Percentiles rank a stretch among this genome's conserved stretches.
These are phyloP conservation scores for Akebia trifoliata DNA, from an alignment of 164 flowering plant genomes.

Conservation along the genomic window DNA sequence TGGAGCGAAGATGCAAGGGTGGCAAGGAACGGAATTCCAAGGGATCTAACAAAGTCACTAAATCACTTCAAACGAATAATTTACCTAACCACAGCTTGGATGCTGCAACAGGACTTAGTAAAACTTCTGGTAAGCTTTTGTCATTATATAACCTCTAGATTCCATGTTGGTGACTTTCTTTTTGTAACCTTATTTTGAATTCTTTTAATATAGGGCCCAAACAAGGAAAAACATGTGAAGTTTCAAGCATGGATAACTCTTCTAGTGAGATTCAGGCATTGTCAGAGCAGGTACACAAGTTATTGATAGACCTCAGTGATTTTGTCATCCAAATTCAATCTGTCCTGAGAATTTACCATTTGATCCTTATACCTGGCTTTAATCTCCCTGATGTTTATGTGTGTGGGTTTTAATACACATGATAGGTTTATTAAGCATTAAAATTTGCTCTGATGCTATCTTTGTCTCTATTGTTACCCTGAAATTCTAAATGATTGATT, in stretches of 20 bases:
- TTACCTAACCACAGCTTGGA: slow-evolving; percentile 27
- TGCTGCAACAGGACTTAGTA: slow-evolving; percentile 23
- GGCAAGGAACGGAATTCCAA: slow-evolving; percentile 49
- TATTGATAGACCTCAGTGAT: too few relatives aligned
- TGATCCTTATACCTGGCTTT: too few relatives aligned
- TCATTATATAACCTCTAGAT: background rate
- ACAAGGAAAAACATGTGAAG: slow-evolving; percentile 35
- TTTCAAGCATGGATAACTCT: too few relatives aligned
- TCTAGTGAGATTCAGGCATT: slow-evolving; percentile 46
- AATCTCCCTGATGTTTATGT: too few relatives aligned
- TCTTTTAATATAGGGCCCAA: slow-evolving; percentile 30
- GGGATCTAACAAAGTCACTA: slow-evolving; percentile 43
- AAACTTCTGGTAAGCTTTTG: slow-evolving; percentile 42
- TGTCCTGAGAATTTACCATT: too few relatives aligned
- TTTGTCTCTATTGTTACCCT: too few relatives aligned
- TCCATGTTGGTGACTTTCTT: too few relatives aligned
- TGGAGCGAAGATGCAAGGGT: slow-evolving; percentile 76
- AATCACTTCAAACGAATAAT: slow-evolving; percentile 61
- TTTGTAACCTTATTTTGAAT: slow-evolving; percentile 1
- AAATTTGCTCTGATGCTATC: too few relatives aligned
- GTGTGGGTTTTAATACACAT: too few relatives aligned
- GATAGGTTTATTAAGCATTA: too few relatives aligned
- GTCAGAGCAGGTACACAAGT: slow-evolving; percentile 67
- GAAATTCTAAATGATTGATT: too few relatives aligned
- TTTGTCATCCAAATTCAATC: too few relatives aligned